A percentile compares a stretch with the other conserved stretches of the same genome.
Evolutionary conservation across 805 yeast species (phyloP).

Genomic region (Suhomyces kilbournensis): DNA sequence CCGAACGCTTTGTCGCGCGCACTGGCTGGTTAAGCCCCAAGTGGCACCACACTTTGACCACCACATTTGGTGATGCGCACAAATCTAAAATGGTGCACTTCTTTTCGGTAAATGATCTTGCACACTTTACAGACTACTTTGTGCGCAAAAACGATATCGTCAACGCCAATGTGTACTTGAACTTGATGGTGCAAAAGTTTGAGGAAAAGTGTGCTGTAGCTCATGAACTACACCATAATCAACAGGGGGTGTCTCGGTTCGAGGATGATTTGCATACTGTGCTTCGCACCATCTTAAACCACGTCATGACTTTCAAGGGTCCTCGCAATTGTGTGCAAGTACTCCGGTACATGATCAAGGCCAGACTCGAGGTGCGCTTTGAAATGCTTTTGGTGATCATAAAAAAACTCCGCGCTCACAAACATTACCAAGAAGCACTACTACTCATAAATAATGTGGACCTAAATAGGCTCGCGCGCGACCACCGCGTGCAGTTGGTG

Average conservation of each 20-base stretch:
- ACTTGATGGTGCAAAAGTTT: slow-evolving; percentile 35
- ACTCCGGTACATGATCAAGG: slow-evolving; percentile 29
- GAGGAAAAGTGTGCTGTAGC: slow-evolving; percentile 22
- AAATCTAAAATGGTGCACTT: slow-evolving; percentile 29
- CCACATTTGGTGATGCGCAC: slow-evolving; percentile 14
- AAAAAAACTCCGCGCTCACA: slow-evolving; percentile 25
- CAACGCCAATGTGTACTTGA: slow-evolving; percentile 32
- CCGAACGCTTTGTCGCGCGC: slow-evolving; percentile 31
- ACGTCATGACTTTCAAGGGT: slow-evolving; percentile 39
- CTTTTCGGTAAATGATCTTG: slow-evolving; percentile 26
- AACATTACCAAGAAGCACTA: slow-evolving; percentile 33
- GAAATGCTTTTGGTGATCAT: slow-evolving; percentile 26
- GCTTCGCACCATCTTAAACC: slow-evolving; percentile 25
- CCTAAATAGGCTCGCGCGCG: slow-evolving; percentile 14
- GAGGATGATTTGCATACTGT: slow-evolving; percentile 24
- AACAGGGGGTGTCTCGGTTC: slow-evolving; percentile 14
- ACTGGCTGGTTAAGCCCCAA: slow-evolving; percentile 36
- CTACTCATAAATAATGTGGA: slow-evolving; percentile 30
- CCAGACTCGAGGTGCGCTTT: slow-evolving; percentile 23
- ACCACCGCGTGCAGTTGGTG: slow-evolving; percentile 20
- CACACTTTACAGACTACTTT: slow-evolving; percentile 19
- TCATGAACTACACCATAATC: not conserved
- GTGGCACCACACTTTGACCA: slow-evolving; percentile 33
- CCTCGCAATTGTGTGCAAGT: slow-evolving; percentile 30
- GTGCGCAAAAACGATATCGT: slow-evolving; percentile 27